phyloP scores from a whole-genome alignment of 805 yeast species.

The Candida insectalens region DNA sequence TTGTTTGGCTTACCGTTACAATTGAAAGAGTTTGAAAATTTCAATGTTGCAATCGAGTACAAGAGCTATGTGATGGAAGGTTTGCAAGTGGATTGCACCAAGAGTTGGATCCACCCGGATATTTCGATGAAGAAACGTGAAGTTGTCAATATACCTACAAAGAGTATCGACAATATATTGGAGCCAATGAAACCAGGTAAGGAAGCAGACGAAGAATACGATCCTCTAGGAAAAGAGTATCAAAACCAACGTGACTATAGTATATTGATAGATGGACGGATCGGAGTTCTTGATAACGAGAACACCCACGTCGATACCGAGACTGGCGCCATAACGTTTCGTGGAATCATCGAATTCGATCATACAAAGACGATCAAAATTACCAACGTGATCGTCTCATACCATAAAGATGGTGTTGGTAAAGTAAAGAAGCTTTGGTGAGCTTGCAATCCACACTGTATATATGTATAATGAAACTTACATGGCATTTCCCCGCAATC shows the following conservation, averaged over 20 bases:
- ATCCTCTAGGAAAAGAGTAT: conserved; percentile 16
- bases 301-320: conserved; percentile 14
- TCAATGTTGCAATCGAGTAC: conserved; percentile 22
- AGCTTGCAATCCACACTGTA: background rate
- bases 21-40: conserved; percentile 18
- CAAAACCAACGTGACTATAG: conserved; percentile 22
- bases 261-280: conserved; percentile 22
- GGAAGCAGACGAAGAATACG: conserved; percentile 12
- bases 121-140: conserved; percentile 16
- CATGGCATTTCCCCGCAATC: background rate
- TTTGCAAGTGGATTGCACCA: conserved; percentile 21
- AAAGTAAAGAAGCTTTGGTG: conserved; percentile 22
- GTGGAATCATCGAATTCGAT: conserved; percentile 26
- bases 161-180: conserved; percentile 19
- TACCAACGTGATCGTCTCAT: conserved; percentile 16
- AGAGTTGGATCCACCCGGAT: conserved; percentile 19
- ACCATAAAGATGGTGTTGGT: conserved; percentile 17
- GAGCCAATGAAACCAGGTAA: conserved; percentile 19
- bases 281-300: conserved; percentile 14
- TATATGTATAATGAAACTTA: background rate
- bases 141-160: conserved; percentile 14
- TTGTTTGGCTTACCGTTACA: conserved; percentile 24
- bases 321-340: conserved; percentile 22
- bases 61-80: conserved; percentile 23
- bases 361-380: conserved; percentile 25